phyloP scores from a whole-genome alignment of 1,284 basidiomycete genomes.

The Malassezia furfur region DNA sequence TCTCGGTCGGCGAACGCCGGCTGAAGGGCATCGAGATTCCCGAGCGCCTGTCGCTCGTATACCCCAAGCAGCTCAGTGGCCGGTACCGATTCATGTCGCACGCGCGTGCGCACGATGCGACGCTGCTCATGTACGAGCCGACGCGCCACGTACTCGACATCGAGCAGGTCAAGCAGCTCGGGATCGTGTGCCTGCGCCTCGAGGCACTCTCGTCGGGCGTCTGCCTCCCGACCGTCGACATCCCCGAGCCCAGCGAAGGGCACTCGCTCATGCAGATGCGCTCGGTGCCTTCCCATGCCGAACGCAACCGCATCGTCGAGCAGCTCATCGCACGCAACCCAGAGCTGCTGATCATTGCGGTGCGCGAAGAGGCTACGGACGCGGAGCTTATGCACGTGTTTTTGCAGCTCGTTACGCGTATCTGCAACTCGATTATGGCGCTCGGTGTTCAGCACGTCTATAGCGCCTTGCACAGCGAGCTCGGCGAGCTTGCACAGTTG shows the following conservation, averaged over 20 bases:
- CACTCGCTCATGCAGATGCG: background rate
- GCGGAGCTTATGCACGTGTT: constrained; percentile 38
- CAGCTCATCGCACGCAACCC: constrained; percentile 27
- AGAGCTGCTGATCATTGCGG: constrained; percentile 35
- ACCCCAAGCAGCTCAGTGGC: constrained; percentile 66
- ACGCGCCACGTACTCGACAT: constrained; percentile 60
- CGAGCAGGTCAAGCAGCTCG: constrained; percentile 68
- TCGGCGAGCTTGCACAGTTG: background rate
- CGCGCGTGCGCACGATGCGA: constrained; percentile 52
- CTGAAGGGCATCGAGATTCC: constrained; percentile 75
- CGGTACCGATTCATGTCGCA: constrained; percentile 53
- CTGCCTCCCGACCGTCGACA: constrained; percentile 50
- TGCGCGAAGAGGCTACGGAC: constrained; percentile 46
- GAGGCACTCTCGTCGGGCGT: constrained; percentile 67
- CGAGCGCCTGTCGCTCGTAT: constrained; percentile 74
- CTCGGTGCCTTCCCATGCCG: background rate
- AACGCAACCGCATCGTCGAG: constrained; percentile 30
- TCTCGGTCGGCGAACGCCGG: constrained; percentile 75
- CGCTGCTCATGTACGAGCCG: constrained; percentile 46
- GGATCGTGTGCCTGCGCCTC: constrained; percentile 66
- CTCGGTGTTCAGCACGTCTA: constrained; percentile 13
- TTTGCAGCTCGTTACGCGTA: constrained; percentile 40
- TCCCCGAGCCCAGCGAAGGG: background rate
- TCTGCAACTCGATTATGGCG: constrained; percentile 31
- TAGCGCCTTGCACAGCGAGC: background rate